Evolutionary conservation across 2,329 filamentous ascomycete species (phyloP), one percentile per base, ranked within the genome.

Genomic region (Emergomyces orientalis): DNA sequence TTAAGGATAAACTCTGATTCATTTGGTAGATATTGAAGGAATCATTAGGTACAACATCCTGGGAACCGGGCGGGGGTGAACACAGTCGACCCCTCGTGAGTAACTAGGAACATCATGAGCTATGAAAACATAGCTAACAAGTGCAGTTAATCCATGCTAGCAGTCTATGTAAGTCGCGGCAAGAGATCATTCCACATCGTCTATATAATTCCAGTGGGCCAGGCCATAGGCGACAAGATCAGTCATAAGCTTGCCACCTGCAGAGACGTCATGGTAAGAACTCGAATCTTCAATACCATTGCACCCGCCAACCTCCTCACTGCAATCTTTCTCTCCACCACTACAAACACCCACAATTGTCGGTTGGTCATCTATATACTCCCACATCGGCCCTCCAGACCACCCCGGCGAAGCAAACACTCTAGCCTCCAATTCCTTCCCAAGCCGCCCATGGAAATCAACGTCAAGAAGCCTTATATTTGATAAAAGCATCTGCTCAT

Each of bases 371-470:
- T 65, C 64, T 8, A 69, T 65, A 60, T 68, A 67, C 19, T 63
- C 65, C 67, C 67, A 69, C 64, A 68, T 64, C 5, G 67, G 67
- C 34, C 67, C 67, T 13, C 67, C 67, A 34, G 67, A 69, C 67
- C 67, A 69, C 19, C 67, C 67, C 13, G 66, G 58, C 2, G 67
- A 66, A 37, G 67, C 67, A 55, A 66, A 69, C 22, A 67, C 62
- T 9, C 62, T 59, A 19, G 67, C 64, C 54, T 69, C 67, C 7
- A 69, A 61, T 59, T 69, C 67, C 30, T 66, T 67, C 22, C 67
- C 67, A 22, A 65, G 63, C 25, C 64, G 56, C 8, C 60, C 64
- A 61, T 69, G 67, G 25, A 62, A 63, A 32, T 68, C 67, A n/a
- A 69, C 60, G 11, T 66, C 59, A 25, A 62, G 65, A 27, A 69